Evolutionary conservation across 371 early-diverging fungal species (phyloP), one percentile per base, ranked within the genome.

Genomic region (Mitosporidium daphniae): DNA sequence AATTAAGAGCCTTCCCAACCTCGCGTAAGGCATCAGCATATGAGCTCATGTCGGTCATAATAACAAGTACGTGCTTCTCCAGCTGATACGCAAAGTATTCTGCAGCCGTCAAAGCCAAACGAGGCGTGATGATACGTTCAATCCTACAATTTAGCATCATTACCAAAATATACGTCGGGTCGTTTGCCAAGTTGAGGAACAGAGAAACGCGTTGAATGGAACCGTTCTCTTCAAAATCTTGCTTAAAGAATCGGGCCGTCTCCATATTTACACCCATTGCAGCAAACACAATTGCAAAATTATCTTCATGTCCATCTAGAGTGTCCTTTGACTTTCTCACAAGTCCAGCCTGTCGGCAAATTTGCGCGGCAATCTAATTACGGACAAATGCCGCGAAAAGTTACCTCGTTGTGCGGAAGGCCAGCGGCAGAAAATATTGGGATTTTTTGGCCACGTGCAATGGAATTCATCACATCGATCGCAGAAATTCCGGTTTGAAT

Each of bases 251-350:
- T 29, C 86, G 64, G 27, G 97, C 99, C 2, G 99, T 94, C 54
- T 98, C 99, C 77, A 91, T 77, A 55, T 93, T 98, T 37, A 86
- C 95, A 44, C 99, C 99, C 99, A 98, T 98, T 35, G 99, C 99
- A 31, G 86, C 99, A 50, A 98, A 98, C n/a, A 98, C 94, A 36
- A 98, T 93, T 20, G 95, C 86, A 53, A 98, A 98, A 54, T 95
- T 95, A 38, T 95, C 95, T 39, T 93, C 82, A 44, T 84, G 86
- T 26, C 57, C 71, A 46, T 98, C 99, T 27, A 77, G 57, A 14
- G 82, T 74, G 39, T 70, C 80, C 55, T 95, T 95, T 27, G 43
- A 47, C 41, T 68, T 72, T 48, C 82, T 59, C 22, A 95, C 97
- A 23, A 98, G 52, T 28, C 95, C 91, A 16, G 99, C 95, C 46